phyloP scores from a whole-genome alignment of 2,329 filamentous ascomycete species.

The Talaromyces pinophilus region DNA sequence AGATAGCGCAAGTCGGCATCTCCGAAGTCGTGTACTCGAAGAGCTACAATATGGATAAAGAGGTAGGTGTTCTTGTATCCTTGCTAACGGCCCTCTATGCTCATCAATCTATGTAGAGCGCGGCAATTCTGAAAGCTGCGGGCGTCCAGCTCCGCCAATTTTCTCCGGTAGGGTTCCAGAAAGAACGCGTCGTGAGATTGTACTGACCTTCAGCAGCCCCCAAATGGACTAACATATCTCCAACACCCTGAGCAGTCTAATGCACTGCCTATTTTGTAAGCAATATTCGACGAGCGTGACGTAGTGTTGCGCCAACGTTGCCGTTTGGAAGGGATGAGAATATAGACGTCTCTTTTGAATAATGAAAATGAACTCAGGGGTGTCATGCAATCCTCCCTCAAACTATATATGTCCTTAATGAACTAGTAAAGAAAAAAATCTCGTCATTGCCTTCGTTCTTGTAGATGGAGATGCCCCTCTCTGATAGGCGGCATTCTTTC shows the following conservation, averaged over 20 bases:
- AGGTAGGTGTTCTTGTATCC: slow-evolving; percentile 44
- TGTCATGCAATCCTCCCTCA: neutral
- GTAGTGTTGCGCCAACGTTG: neutral
- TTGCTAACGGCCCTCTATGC: slow-evolving; percentile 1
- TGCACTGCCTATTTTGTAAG: slow-evolving; percentile 13
- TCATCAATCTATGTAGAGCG: slow-evolving; percentile 55
- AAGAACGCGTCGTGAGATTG: slow-evolving; percentile 2
- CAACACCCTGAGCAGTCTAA: slow-evolving; percentile 36
- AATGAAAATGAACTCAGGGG: neutral
- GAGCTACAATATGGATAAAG: slow-evolving; percentile 89
- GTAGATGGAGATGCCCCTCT: slow-evolving; percentile 2
- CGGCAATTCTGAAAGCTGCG: slow-evolving; percentile 77
- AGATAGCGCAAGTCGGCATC: slow-evolving; percentile 96
- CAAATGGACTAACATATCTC: slow-evolving; percentile 65
- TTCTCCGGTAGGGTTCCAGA: slow-evolving; percentile 61
- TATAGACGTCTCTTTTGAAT: neutral
- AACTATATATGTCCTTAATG: neutral
- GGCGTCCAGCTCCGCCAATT: slow-evolving; percentile 87
- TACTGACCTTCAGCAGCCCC: slow-evolving; percentile 50
- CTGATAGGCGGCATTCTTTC: slow-evolving; percentile 17
- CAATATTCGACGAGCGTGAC: neutral
- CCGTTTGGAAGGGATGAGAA: neutral
- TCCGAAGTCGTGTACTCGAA: slow-evolving; percentile 93
- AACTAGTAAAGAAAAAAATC: neutral
- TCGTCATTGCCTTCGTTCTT: neutral